Percentiles rank a stretch among this genome's conserved stretches.
These are phyloP conservation scores for Puccinia brachypodii DNA, from an alignment of 1,284 basidiomycete species.

Conservation along the genomic window DNA sequence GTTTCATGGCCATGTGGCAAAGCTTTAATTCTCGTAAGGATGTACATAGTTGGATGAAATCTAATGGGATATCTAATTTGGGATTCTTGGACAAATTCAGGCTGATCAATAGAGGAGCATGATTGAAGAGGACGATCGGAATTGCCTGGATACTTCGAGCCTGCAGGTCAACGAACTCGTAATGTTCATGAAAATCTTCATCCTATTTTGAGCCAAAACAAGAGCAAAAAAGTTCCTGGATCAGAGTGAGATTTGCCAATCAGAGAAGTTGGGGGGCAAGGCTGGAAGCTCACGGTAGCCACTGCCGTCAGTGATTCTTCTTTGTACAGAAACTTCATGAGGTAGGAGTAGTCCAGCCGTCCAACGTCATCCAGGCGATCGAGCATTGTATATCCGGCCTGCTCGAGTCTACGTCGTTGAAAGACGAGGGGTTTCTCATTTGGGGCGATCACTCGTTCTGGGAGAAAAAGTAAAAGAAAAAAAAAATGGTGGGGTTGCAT, in stretches of 20 bases:
- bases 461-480: neutral
- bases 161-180: slow-evolving; percentile 80
- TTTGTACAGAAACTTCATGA: slow-evolving; percentile 76
- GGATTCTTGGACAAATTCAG: slow-evolving; percentile 93
- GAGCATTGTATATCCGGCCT: slow-evolving; percentile 82
- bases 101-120: slow-evolving; percentile 79
- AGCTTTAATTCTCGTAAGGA: slow-evolving; percentile 80
- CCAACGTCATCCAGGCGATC: slow-evolving; percentile 81
- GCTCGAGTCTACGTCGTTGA: slow-evolving; percentile 77
- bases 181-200: slow-evolving; percentile 71
- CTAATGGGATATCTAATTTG: slow-evolving; percentile 91
- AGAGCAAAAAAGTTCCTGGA: neutral
- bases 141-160: slow-evolving; percentile 82
- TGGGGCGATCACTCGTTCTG: slow-evolving; percentile 76
- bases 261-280: slow-evolving; percentile 52
- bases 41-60: slow-evolving; percentile 89
- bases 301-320: slow-evolving; percentile 50
- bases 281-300: slow-evolving; percentile 50
- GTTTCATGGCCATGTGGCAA: slow-evolving; percentile 92
- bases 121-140: slow-evolving; percentile 81
- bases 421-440: slow-evolving; percentile 84
- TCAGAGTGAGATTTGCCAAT: neutral
- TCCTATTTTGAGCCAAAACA: slow-evolving; percentile 61
- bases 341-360: slow-evolving; percentile 76
- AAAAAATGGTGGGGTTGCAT: slow-evolving; percentile 21